Conservation (phyloP, 495 filamentous ascomycete species). For the Aspergillus kassunensis region DNA sequence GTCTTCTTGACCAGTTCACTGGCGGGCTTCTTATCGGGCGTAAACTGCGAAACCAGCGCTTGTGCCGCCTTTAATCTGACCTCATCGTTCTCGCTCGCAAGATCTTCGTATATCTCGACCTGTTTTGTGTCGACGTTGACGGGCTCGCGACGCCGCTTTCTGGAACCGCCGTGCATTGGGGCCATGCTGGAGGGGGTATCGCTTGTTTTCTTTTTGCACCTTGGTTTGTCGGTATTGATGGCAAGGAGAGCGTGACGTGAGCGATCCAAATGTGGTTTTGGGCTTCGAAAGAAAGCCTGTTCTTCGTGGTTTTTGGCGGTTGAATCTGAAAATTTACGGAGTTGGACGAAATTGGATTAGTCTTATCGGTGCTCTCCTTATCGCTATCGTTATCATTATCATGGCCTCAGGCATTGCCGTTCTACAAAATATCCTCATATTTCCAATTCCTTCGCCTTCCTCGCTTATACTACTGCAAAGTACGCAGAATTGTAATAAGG, state of each 20-base stretch:
- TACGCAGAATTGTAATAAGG: no score
- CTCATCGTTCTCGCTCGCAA: slow-evolving; percentile 50
- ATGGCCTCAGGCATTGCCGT: neutral
- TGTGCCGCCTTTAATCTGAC: slow-evolving; percentile 48
- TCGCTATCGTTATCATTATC: neutral
- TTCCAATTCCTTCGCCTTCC: no score
- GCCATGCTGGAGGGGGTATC: slow-evolving; percentile 17
- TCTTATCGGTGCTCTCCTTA: neutral
- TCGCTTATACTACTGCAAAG: no score
- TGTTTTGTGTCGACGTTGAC: slow-evolving; percentile 45
- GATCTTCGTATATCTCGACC: slow-evolving; percentile 54
- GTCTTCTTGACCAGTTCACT: slow-evolving; percentile 42
- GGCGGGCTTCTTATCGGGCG: slow-evolving; percentile 35
- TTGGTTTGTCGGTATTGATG: neutral
- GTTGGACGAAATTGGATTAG: slow-evolving; percentile 10
- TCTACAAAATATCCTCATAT: neutral
- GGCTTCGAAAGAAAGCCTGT: neutral
- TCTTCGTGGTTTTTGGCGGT: neutral
- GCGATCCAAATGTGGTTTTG: neutral
- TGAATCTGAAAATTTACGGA: slow-evolving; percentile 16
- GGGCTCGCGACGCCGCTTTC: slow-evolving; percentile 45
- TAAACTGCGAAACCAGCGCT: slow-evolving; percentile 43
- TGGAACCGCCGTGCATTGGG: slow-evolving; percentile 24
- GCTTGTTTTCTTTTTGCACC: neutral
- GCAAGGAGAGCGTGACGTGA: neutral